These are phyloP conservation scores for Liquidambar formosana DNA, from an alignment of 164 flowering plant genomes.

Conservation along the genomic window DNA sequence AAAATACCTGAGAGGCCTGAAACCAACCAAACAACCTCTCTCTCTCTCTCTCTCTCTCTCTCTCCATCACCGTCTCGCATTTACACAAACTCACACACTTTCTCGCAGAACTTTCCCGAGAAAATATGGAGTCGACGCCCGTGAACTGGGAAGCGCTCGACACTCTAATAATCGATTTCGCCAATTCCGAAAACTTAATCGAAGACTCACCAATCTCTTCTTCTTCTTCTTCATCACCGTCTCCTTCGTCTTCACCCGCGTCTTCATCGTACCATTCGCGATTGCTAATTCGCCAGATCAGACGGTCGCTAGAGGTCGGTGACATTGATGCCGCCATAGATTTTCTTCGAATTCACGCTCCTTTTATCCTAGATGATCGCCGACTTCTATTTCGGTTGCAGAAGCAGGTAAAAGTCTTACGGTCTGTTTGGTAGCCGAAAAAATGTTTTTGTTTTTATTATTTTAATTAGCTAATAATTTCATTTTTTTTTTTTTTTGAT, in stretches of 20 bases:
- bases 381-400: slow-evolving; percentile 86
- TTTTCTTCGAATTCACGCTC: slow-evolving; percentile 76
- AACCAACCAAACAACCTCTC: not conserved
- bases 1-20: not conserved
- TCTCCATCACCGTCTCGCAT: no score
- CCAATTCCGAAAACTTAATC: slow-evolving; percentile 75
- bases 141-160: slow-evolving; percentile 97
- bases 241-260: slow-evolving; percentile 33
- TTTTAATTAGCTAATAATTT: no score
- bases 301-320: slow-evolving; percentile 65
- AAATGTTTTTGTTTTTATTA: no score
- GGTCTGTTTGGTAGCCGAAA: not conserved
- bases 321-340: slow-evolving; percentile 72
- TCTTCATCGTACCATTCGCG: slow-evolving; percentile 82
- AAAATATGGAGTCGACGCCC: slow-evolving; percentile 65
- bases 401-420: slow-evolving; percentile 68
- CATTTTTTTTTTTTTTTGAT: no score
- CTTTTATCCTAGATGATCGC: slow-evolving; percentile 74
- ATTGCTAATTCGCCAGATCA: slow-evolving; percentile 66
- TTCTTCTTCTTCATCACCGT: slow-evolving; percentile 12
- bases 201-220: slow-evolving; percentile 34
- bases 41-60: slow-evolving; percentile 2
- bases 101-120: slow-evolving; percentile 7
- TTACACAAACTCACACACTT: no score
- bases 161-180: slow-evolving; percentile 76